Evolutionary conservation across 768 basidiomycete genomes (phyloP).

Genomic region (Mycena venus): DNA sequence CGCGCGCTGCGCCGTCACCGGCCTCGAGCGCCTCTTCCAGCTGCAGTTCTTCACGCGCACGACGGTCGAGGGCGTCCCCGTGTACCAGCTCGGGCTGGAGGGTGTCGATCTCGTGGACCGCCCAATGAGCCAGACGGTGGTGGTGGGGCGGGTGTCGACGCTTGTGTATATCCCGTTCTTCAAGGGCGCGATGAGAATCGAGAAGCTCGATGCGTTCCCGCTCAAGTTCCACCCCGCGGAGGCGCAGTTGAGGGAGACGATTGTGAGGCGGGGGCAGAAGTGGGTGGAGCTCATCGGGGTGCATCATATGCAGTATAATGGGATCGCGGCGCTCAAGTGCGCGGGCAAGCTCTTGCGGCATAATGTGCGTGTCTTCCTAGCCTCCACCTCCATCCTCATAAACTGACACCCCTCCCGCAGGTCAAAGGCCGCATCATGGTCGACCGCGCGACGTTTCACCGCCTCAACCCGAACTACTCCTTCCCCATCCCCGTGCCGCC

Average conservation of each 20-base stretch:
- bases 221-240: conserved; percentile 64
- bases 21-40: conserved; percentile 63
- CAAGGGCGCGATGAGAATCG: conserved; percentile 66
- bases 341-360: conserved; percentile 58
- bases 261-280: conserved; percentile 66
- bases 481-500: conserved; percentile 54
- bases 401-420: conserved; percentile 41
- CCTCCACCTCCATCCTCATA: not conserved
- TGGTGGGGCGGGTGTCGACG: conserved; percentile 56
- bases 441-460: conserved; percentile 68
- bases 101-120: conserved; percentile 65
- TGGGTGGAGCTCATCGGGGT: conserved; percentile 68
- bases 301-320: conserved; percentile 71
- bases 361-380: conserved; percentile 52
- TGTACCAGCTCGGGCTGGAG: conserved; percentile 63
- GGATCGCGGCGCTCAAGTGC: conserved; percentile 58
- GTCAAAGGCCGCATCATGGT: conserved; percentile 73
- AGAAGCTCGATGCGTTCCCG: conserved; percentile 64
- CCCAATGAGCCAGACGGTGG: conserved; percentile 47
- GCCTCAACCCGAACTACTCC: conserved; percentile 64
- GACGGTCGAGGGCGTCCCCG: conserved; percentile 48
- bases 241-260: conserved; percentile 52
- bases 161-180: conserved; percentile 57
- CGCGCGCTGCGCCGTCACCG: conserved; percentile 66
- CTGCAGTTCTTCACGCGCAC: conserved; percentile 56